Conservation (phyloP, 805 yeast species). For the Ascoidea asiatica region DNA sequence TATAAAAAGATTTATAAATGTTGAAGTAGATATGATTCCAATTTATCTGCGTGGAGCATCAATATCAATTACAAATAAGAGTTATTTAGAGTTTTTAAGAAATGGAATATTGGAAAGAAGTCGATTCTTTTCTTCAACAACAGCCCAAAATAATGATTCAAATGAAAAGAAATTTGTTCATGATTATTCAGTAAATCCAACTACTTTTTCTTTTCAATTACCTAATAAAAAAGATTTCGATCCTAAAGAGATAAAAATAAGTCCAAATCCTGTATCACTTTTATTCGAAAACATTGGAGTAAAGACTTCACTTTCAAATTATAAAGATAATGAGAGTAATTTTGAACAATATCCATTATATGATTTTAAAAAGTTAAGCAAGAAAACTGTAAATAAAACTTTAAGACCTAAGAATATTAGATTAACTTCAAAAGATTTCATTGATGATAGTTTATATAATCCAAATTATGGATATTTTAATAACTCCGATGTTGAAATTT, state of each 20-base stretch:
- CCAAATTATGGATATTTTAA: slow-evolving; percentile 76
- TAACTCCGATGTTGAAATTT: slow-evolving; percentile 56
- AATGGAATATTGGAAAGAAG: too few relatives aligned
- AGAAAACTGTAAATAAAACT: slow-evolving; percentile 10
- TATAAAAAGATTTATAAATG: too few relatives aligned
- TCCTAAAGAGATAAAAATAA: slow-evolving; percentile 10
- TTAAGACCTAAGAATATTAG: slow-evolving; percentile 47
- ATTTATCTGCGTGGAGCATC: too few relatives aligned
- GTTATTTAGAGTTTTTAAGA: too few relatives aligned
- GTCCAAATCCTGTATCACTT: slow-evolving; percentile 7
- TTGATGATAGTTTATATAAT: slow-evolving; percentile 74
- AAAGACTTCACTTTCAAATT: slow-evolving; percentile 18
- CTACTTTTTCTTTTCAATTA: slow-evolving; percentile 12
- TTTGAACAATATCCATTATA: slow-evolving; percentile 33
- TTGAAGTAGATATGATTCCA: too few relatives aligned
- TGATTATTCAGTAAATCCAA: slow-evolving; percentile 13
- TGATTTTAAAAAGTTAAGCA: slow-evolving; percentile 21
- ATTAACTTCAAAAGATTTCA: slow-evolving; percentile 69
- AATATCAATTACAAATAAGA: too few relatives aligned
- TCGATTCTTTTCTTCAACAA: too few relatives aligned
- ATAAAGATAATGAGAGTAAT: slow-evolving; percentile 18
- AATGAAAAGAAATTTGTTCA: not conserved
- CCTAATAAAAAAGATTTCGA: slow-evolving; percentile 1
- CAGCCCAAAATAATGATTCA: too few relatives aligned
- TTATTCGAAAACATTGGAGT: slow-evolving; percentile 21